Conservation (phyloP, 495 filamentous ascomycete genomes). For the Aspergillus sclerotiicarbonarius region DNA sequence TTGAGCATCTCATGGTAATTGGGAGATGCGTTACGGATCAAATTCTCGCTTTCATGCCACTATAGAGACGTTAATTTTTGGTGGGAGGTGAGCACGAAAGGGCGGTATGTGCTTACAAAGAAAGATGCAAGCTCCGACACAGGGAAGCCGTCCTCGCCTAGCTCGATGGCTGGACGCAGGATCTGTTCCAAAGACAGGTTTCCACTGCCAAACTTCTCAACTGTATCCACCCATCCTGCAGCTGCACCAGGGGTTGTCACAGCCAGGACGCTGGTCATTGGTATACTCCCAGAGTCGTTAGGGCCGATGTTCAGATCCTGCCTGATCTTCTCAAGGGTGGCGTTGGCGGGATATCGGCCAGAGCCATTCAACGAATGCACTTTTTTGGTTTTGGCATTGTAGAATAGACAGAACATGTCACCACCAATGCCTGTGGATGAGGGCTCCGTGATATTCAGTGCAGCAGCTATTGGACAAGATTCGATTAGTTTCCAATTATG, state of each 20-base stretch:
- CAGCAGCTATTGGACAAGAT: conserved; percentile 57
- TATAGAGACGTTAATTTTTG: conserved; percentile 26
- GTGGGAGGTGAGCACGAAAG: neutral
- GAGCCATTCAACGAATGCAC: conserved; percentile 89
- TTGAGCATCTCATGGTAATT: conserved; percentile 87
- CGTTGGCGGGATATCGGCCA: conserved; percentile 70
- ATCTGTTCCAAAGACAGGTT: conserved; percentile 77
- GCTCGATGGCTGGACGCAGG: conserved; percentile 75
- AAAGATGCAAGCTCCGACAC: conserved; percentile 75
- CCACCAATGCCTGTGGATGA: conserved; percentile 94
- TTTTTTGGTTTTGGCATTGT: conserved; percentile 75
- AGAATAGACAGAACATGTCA: conserved; percentile 97
- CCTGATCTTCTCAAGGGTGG: conserved; percentile 66
- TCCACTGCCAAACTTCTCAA: conserved; percentile 90
- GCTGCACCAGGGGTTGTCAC: conserved; percentile 88
- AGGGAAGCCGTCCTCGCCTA: conserved; percentile 87
- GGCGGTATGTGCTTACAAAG: conserved; percentile 54
- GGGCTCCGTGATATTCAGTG: conserved; percentile 90
- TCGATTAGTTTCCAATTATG: neutral
- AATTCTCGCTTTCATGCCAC: conserved; percentile 64
- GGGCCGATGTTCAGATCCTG: conserved; percentile 65
- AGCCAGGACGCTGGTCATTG: conserved; percentile 72
- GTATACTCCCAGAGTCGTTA: conserved; percentile 62
- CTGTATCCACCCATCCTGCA: conserved; percentile 89
- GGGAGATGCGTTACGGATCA: conserved; percentile 69